Evolutionary conservation across 139 green algal genomes (phyloP).

Genomic region (Yamagishiella unicocca): DNA sequence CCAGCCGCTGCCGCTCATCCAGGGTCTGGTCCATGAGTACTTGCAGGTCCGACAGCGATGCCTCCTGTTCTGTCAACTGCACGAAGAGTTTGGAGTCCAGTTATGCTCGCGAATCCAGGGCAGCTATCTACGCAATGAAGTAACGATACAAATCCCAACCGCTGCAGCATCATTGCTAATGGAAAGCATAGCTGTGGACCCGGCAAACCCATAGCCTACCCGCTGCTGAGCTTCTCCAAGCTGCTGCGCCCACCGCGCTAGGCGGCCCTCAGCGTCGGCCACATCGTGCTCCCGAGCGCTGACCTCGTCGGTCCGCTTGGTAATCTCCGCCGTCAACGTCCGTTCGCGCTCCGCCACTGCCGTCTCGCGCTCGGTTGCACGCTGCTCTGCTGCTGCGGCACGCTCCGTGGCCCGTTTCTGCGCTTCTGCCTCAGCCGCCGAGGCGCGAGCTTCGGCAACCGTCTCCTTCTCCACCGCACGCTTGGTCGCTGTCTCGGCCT

Average conservation of each 20-base stretch:
- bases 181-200: background rate
- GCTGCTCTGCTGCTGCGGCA: background rate
- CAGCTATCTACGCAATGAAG: no score
- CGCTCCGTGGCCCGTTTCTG: background rate
- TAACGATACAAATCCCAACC: no score
- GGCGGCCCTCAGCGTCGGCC: background rate
- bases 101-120: no score
- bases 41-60: background rate
- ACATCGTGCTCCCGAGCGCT: background rate
- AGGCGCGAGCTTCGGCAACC: background rate
- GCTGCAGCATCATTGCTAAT: background rate
- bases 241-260: slow-evolving; percentile 25
- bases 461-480: background rate
- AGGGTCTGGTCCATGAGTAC: background rate
- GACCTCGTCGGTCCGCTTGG: background rate
- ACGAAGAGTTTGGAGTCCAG: no score
- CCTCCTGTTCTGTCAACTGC: slow-evolving; percentile 4
- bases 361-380: background rate
- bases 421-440: background rate
- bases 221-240: background rate
- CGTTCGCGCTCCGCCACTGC: background rate
- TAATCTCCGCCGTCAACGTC: background rate
- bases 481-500: background rate
- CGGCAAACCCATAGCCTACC: no score
- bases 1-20: slow-evolving; percentile 8